A percentile compares a stretch with the other conserved stretches of the same genome.
phyloP scores from a whole-genome alignment of 306 rosid species.

The Acacia acuminata region DNA sequence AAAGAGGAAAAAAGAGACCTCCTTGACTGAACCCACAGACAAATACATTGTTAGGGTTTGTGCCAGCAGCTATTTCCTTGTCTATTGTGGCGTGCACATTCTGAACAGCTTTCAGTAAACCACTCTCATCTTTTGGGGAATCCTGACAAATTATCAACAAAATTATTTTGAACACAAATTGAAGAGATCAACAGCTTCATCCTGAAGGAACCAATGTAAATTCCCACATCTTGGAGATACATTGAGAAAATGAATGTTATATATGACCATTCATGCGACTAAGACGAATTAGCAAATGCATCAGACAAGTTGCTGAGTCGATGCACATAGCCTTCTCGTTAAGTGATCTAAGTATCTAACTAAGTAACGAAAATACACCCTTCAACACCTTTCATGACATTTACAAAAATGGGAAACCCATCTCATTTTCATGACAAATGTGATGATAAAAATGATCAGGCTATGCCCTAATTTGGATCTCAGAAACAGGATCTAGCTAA shows the following conservation, averaged over 20 bases:
- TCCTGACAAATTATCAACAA: conserved; percentile 47
- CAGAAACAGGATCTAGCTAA: not conserved
- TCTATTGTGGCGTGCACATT: conserved; percentile 81
- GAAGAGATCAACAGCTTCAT: conserved; percentile 22
- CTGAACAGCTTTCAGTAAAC: conserved; percentile 73
- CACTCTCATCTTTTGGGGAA: conserved; percentile 67
- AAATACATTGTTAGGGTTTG: conserved; percentile 72
- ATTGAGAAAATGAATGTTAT: not conserved
- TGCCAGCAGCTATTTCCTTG: conserved; percentile 81
- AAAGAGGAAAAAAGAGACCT: conserved; percentile 47
- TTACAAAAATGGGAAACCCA: not conserved
- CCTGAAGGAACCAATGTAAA: conserved; percentile 6
- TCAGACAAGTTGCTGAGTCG: conserved; percentile 17
- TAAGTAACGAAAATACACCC: not conserved
- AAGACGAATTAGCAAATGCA: not conserved
- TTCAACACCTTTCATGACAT: conserved; percentile 8
- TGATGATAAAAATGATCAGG: conserved; percentile 19
- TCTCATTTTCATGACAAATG: not conserved
- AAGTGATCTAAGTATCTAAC: conserved; percentile 7
- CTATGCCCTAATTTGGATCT: not conserved
- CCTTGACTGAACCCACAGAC: conserved; percentile 97
- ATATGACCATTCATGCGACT: not conserved
- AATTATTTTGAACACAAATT: not conserved
- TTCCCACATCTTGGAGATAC: not conserved
- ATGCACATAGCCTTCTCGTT: conserved; percentile 10